Evolutionary conservation across 306 rosid species (phyloP).

Genomic region (Dryas drummondii): DNA sequence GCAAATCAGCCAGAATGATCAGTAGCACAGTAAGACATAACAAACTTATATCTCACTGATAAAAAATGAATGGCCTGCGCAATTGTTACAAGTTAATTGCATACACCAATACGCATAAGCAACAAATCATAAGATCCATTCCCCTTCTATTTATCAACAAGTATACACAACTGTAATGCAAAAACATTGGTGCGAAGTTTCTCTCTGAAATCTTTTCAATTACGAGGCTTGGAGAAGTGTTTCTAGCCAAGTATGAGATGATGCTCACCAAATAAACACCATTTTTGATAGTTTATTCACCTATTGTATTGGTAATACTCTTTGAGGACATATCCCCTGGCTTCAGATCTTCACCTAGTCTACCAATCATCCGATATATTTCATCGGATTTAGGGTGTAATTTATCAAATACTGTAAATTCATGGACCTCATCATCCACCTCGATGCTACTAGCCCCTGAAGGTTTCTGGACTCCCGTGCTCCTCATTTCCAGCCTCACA

Average conservation of each 20-base stretch:
- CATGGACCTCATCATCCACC: conserved; percentile 63
- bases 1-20: conserved; percentile 6
- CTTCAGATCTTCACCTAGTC: conserved; percentile 56
- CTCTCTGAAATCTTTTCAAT: neutral
- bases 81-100: neutral
- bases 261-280: conserved; percentile 16
- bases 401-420: conserved; percentile 67
- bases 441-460: conserved; percentile 86
- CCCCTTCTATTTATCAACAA: conserved; percentile 15
- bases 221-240: neutral
- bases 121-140: conserved; percentile 3
- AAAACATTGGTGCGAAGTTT: neutral
- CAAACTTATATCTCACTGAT: neutral
- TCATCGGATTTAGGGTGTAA: conserved; percentile 72
- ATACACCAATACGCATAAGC: neutral
- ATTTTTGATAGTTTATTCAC: conserved; percentile 3
- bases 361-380: conserved; percentile 67
- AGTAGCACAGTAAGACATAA: neutral
- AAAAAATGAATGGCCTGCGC: neutral
- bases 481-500: conserved; percentile 60
- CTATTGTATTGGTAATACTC: conserved; percentile 20
- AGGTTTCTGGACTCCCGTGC: conserved; percentile 57
- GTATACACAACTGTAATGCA: neutral
- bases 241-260: neutral
- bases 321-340: conserved; percentile 43